These are phyloP conservation scores for Fusarium tricinctum DNA, from an alignment of 2,329 filamentous ascomycete species.

Conservation along the genomic window DNA sequence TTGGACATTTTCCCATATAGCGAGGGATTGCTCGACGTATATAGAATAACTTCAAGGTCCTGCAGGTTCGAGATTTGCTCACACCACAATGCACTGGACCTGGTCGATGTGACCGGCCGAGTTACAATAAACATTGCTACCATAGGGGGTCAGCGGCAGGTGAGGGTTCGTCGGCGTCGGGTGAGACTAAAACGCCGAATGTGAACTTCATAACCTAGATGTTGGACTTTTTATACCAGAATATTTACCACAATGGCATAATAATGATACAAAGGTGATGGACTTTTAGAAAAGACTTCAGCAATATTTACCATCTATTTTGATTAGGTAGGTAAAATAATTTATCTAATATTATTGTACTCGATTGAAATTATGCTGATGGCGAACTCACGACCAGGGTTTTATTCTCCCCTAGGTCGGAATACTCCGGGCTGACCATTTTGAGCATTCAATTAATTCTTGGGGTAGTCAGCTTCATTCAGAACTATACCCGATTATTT, in stretches of 20 bases:
- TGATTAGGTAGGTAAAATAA: no score
- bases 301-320: no score
- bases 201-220: no score
- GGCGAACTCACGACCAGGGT: no score
- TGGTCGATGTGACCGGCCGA: constrained; percentile 26
- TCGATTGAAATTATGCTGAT: no score
- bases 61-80: not conserved
- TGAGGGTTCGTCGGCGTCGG: constrained; percentile 11
- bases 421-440: constrained; percentile 17
- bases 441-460: constrained; percentile 15
- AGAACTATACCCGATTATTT: not conserved
- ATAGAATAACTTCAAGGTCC: not conserved
- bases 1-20: not conserved
- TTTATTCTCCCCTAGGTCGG: not conserved
- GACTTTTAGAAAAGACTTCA: no score
- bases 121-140: constrained; percentile 28
- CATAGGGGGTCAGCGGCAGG: constrained; percentile 25
- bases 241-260: no score
- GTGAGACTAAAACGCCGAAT: no score
- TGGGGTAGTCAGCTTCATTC: constrained; percentile 20
- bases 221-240: no score
- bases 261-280: no score
- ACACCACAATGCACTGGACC: not conserved
- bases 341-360: no score
- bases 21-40: not conserved